Base-by-base conservation (phyloP, 2,329 filamentous ascomycete species). In the Diaporthe citrichinensis region DNA sequence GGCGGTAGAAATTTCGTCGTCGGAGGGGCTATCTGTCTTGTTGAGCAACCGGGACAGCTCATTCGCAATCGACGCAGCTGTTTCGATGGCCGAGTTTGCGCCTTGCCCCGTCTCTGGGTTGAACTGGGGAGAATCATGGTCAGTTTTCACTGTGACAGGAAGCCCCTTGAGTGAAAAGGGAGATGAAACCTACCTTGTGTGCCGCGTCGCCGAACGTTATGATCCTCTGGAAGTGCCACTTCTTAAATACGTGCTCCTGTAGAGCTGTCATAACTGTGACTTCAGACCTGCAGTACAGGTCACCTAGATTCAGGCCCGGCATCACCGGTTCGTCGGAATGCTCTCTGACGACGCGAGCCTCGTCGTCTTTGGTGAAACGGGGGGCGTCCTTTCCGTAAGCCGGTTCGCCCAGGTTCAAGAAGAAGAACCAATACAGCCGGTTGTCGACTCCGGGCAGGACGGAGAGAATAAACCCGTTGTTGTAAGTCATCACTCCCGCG, bases 61-160 rank as follows among this genome's bases (percentile, higher is more conserved):
- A 14, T 49, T 49, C 0, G 44, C 17, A 23, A 49, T 49, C 7
- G 20, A 17, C 23, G 17, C 20, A 23, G 44, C 44, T 23, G 44
- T 49, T 49, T 49, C 44, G 7, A 49, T 49, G 44, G 44, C 44
- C 44, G 44, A 49, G 20, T 10, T 49, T 49, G 44, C 44, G 44
- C 44, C 44, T 23, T 49, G 44, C 7, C 44, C 44, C 44, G 44
- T 49, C 44, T 49, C 44, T 49, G 44, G 44, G 44, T 49, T 49
- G 20, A 49, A 49, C 44, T 49, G 8, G 44, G 20, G 23, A 23
- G 20, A 23, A 6, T 23, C 44, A 49, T 20, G 7, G 17, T 49
- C 17, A 49, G 44, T 20, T 2, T 0, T 23, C 20, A 4, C 44
- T 23, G 8, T 1, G 2, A 3, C 2, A 1, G 0, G 20, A 23